Evolutionary conservation across 106 monocot species (phyloP).

Genomic region (Dendrobium catenatum): DNA sequence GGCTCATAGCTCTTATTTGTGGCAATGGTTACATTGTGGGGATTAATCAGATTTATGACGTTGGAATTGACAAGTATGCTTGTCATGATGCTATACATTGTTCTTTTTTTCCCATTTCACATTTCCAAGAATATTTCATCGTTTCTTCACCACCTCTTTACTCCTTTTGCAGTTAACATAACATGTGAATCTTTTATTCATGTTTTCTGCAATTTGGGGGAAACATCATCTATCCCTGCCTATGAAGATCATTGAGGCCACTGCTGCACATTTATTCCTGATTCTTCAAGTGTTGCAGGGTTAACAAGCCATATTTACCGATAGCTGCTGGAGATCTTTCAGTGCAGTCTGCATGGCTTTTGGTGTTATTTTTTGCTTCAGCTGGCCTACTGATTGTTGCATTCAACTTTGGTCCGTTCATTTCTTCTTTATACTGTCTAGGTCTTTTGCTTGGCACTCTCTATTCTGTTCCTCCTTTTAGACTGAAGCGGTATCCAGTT

Average conservation of each 20-base stretch:
- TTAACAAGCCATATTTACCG: conserved; percentile 99
- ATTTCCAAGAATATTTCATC: neutral
- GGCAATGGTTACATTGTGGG: conserved; percentile 99
- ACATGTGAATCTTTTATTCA: neutral
- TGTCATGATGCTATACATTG: neutral
- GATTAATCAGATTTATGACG: conserved; percentile 96
- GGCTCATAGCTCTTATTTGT: conserved; percentile 78
- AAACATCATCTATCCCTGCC: conserved; percentile 2
- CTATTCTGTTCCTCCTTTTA: conserved; percentile 98
- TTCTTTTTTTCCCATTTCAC: neutral
- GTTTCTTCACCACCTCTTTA: neutral
- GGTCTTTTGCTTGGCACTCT: conserved; percentile 96
- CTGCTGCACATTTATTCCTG: conserved; percentile 6
- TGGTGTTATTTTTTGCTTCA: conserved; percentile 77
- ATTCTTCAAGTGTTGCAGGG: conserved; percentile 45
- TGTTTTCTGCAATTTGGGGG: neutral
- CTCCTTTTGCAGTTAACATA: neutral
- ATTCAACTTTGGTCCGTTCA: conserved; percentile 85
- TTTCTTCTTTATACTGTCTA: conserved; percentile 80
- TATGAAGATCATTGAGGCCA: conserved; percentile 1
- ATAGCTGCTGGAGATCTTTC: conserved; percentile 98
- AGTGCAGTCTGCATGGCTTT: conserved; percentile 85
- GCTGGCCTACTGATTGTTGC: conserved; percentile 70
- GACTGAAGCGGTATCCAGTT: conserved; percentile 89
- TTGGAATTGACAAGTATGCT: conserved; percentile 95